Percentiles rank a stretch among this genome's conserved stretches.
Conservation (phyloP, 441 rosid genomes). For the Pelargonium cotyledonis region DNA sequence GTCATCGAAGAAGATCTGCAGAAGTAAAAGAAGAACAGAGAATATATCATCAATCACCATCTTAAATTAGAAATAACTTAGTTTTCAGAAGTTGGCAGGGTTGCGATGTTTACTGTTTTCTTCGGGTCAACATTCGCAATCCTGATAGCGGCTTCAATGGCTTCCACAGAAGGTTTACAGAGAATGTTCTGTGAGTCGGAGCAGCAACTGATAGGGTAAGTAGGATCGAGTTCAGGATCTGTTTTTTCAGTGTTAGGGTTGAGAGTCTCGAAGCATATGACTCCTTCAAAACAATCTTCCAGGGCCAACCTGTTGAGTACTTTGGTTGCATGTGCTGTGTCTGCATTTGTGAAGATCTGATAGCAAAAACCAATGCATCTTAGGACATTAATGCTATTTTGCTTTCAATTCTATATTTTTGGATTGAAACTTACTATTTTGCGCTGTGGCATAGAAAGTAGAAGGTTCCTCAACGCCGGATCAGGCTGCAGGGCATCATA, state of each 20-base stretch:
- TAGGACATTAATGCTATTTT: not conserved
- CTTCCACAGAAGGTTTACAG: constrained; percentile 56
- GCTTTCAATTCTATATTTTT: not conserved
- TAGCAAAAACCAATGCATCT: not conserved
- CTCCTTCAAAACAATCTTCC: constrained; percentile 63
- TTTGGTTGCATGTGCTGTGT: constrained; percentile 39
- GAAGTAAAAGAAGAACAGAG: constrained; percentile 2
- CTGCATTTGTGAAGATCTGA: constrained; percentile 63
- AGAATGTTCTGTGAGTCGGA: constrained; percentile 28
- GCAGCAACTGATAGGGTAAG: too few relatives aligned
- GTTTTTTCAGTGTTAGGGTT: constrained; percentile 31
- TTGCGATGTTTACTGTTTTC: constrained; percentile 38
- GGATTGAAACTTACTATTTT: constrained; percentile 39
- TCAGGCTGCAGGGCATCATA: constrained; percentile 50
- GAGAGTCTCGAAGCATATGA: constrained; percentile 65
- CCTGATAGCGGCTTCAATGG: constrained; percentile 49
- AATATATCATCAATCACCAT: not conserved
- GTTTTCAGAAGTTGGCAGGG: not conserved
- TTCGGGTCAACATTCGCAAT: constrained; percentile 43
- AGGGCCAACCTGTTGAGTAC: constrained; percentile 42
- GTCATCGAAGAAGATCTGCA: constrained; percentile 85
- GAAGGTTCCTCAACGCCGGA: constrained; percentile 45
- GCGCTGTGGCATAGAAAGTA: constrained; percentile 51
- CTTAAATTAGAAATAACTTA: not conserved
- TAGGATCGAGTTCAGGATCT: too few relatives aligned